Evolutionary conservation across 2,329 filamentous ascomycete species (phyloP).

Genomic region (Fusarium marasasianum): DNA sequence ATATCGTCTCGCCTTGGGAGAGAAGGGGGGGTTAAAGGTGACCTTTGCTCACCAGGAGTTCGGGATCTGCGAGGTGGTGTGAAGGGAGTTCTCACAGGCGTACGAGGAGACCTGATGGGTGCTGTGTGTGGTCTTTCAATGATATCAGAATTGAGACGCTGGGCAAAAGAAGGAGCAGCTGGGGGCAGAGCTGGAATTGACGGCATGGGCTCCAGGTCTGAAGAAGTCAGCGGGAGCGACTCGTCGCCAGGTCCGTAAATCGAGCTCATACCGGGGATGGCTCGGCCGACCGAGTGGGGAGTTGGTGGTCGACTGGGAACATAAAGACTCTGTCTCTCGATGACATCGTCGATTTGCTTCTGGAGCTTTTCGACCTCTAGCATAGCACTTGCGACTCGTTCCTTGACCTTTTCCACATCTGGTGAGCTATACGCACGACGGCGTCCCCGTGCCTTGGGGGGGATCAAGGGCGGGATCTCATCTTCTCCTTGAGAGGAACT

Average conservation of each 20-base stretch:
- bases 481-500: constrained; percentile 40
- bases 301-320: constrained; percentile 63
- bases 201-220: constrained; percentile 62
- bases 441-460: constrained; percentile 53
- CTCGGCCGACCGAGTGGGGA: constrained; percentile 52
- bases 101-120: constrained; percentile 47
- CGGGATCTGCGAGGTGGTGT: constrained; percentile 42
- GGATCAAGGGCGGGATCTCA: constrained; percentile 49
- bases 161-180: constrained; percentile 65
- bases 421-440: constrained; percentile 57
- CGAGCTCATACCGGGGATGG: constrained; percentile 45
- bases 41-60: constrained; percentile 44
- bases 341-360: constrained; percentile 66
- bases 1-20: constrained; percentile 46
- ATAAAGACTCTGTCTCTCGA: constrained; percentile 69
- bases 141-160: constrained; percentile 61
- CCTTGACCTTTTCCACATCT: constrained; percentile 61
- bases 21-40: constrained; percentile 42
- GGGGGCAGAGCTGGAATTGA: constrained; percentile 67
- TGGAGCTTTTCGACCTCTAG: constrained; percentile 67
- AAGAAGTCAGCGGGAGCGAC: constrained; percentile 24
- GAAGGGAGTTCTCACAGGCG: constrained; percentile 47
- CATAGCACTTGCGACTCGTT: constrained; percentile 65
- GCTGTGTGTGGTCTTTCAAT: constrained; percentile 49
- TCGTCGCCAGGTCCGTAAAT: constrained; percentile 9